Evolutionary conservation across 23 red algal genomes (phyloP).

Genomic region (Gracilaria caudata): DNA sequence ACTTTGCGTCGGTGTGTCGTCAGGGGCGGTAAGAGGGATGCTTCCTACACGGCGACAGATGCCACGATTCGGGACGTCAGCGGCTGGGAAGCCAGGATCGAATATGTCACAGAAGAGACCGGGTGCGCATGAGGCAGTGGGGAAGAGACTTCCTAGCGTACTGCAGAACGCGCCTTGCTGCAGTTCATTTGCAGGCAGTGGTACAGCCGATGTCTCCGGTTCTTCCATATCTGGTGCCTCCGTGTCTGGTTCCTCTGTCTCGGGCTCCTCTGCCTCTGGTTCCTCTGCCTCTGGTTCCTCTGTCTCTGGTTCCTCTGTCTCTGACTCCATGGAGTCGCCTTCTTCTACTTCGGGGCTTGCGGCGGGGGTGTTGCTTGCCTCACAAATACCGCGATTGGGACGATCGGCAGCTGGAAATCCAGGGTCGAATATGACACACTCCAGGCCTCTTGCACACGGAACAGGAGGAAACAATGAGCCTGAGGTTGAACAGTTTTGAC

Average conservation of each 20-base stretch:
- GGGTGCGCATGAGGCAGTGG: background rate
- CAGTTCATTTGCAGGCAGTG: background rate
- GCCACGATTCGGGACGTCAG: constrained; percentile 19
- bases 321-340: too few species aligned
- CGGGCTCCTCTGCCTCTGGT: background rate
- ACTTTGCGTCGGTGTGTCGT: background rate
- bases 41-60: constrained; percentile 11
- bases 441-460: constrained; percentile 31
- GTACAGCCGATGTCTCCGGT: background rate
- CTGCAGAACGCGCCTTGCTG: constrained; percentile 2
- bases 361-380: background rate
- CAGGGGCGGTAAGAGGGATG: background rate
- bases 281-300: background rate
- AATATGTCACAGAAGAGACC: constrained; percentile 32
- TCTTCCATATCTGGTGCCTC: background rate
- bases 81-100: background rate
- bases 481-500: constrained; percentile 33
- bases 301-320: background rate
- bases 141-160: background rate
- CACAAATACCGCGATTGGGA: constrained; percentile 32
- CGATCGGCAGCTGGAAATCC: constrained; percentile 40
- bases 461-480: constrained; percentile 46
- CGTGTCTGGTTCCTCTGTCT: background rate
- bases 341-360: background rate
- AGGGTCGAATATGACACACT: constrained; percentile 27